Conservation (phyloP, 2,329 filamentous ascomycete genomes). For the Chrysosporium keratinophilum region DNA sequence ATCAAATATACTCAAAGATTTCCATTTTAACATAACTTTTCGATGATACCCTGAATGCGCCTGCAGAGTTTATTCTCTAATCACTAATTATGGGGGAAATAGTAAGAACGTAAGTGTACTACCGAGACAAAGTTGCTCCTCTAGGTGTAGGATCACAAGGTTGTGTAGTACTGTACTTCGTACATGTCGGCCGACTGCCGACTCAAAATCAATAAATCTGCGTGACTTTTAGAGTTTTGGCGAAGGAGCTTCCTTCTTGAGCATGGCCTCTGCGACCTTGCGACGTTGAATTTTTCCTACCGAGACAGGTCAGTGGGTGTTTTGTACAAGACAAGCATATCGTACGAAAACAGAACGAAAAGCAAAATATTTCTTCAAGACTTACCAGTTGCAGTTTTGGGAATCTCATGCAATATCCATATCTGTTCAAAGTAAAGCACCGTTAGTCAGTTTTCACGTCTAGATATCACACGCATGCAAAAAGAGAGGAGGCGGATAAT, state of each 20-base stretch:
- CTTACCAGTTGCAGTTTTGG: conserved; percentile 66
- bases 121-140: too few species aligned
- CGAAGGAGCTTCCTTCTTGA: conserved; percentile 53
- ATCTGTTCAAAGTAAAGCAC: conserved; percentile 39
- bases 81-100: too few species aligned
- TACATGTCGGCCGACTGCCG: too few species aligned
- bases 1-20: too few species aligned
- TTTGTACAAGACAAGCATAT: neutral
- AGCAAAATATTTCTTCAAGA: neutral
- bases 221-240: conserved; percentile 40
- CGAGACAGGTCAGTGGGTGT: neutral
- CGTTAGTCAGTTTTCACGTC: conserved; percentile 10
- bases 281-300: conserved; percentile 70
- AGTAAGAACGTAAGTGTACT: too few species aligned
- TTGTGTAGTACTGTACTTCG: too few species aligned
- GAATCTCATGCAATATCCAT: conserved; percentile 74
- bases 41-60: too few species aligned
- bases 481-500: neutral
- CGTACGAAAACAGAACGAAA: neutral
- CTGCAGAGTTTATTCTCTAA: too few species aligned
- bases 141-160: too few species aligned
- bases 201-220: too few species aligned
- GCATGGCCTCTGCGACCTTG: conserved; percentile 77
- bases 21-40: too few species aligned
- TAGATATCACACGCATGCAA: neutral